Percentiles rank a stretch among this genome's conserved stretches.
These are phyloP conservation scores for Ordospora colligata DNA, from an alignment of 371 early-diverging fungal genomes.

Conservation along the genomic window DNA sequence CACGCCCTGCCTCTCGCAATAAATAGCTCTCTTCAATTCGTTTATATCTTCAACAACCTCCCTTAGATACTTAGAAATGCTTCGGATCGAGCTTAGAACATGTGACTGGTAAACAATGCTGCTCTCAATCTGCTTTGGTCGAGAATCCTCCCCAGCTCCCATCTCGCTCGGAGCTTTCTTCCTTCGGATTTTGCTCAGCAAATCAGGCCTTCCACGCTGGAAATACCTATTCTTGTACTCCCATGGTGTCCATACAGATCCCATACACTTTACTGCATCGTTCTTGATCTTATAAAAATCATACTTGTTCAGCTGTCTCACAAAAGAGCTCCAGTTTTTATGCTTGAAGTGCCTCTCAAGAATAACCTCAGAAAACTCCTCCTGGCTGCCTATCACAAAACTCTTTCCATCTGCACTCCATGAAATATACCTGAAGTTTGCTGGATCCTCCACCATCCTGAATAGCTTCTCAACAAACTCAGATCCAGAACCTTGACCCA, in stretches of 20 bases:
- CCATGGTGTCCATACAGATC: slow-evolving; percentile 48
- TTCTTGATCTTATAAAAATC: slow-evolving; percentile 74
- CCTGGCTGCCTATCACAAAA: slow-evolving; percentile 71
- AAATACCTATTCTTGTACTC: slow-evolving; percentile 59
- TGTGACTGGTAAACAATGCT: slow-evolving; percentile 49
- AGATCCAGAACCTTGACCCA: not conserved
- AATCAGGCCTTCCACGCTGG: slow-evolving; percentile 44
- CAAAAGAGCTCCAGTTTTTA: slow-evolving; percentile 79
- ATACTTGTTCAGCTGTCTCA: slow-evolving; percentile 86
- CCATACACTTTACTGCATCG: slow-evolving; percentile 22
- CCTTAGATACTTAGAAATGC: slow-evolving; percentile 54
- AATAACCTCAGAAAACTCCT: slow-evolving; percentile 67
- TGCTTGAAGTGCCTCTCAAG: slow-evolving; percentile 77
- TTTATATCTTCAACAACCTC: slow-evolving; percentile 54
- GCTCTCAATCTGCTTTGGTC: slow-evolving; percentile 21
- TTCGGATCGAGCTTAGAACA: slow-evolving; percentile 42
- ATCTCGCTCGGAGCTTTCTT: slow-evolving; percentile 52
- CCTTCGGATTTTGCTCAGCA: slow-evolving; percentile 52
- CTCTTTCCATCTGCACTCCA: slow-evolving; percentile 71
- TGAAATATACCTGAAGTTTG: slow-evolving; percentile 42
- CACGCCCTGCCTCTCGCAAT: slow-evolving; percentile 18
- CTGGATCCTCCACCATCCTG: slow-evolving; percentile 53
- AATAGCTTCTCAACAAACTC: slow-evolving; percentile 60
- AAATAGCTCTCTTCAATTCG: slow-evolving; percentile 49
- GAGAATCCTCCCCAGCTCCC: not conserved